phyloP scores from a whole-genome alignment of 208 protist genomes.

The Trypanosomatidae sp. region DNA sequence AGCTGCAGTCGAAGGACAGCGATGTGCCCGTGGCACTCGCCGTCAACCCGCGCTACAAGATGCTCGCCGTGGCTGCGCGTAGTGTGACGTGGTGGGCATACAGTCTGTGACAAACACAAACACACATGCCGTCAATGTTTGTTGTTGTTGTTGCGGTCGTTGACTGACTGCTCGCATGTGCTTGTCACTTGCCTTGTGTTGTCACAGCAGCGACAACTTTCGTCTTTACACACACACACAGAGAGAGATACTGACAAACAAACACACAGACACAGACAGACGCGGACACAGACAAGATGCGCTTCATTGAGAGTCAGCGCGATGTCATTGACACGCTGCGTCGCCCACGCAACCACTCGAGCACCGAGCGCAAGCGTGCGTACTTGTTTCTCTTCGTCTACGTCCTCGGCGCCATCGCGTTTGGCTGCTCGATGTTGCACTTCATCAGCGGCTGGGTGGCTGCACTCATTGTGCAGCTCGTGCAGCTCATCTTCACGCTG shows the following conservation, averaged over 20 bases:
- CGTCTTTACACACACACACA: no score
- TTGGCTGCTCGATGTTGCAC: constrained; percentile 43
- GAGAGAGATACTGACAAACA: background rate
- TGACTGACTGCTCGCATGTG: no score
- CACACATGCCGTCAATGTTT: no score
- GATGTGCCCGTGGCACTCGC: constrained; percentile 43
- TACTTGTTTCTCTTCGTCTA: constrained; percentile 74
- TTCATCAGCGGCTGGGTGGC: constrained; percentile 74
- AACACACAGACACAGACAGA: background rate
- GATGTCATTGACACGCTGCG: constrained; percentile 57
- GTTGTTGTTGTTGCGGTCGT: no score
- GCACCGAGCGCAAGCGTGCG: constrained; percentile 63
- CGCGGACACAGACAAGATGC: constrained; percentile 16
- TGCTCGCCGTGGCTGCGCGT: constrained; percentile 53
- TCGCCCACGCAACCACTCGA: constrained; percentile 43
- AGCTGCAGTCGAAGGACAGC: constrained; percentile 68
- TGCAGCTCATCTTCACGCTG: constrained; percentile 50
- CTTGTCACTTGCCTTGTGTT: no score
- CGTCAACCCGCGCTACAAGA: constrained; percentile 46
- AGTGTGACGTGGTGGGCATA: constrained; percentile 76
- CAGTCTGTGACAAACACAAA: constrained; percentile 6
- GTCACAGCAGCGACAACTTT: no score
- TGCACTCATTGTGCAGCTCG: constrained; percentile 33
- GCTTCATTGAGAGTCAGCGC: constrained; percentile 55
- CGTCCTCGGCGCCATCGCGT: constrained; percentile 27